Evolutionary conservation across 108 stramenopile genomes (phyloP).

Genomic region (Stephanodiscus minutulus): DNA sequence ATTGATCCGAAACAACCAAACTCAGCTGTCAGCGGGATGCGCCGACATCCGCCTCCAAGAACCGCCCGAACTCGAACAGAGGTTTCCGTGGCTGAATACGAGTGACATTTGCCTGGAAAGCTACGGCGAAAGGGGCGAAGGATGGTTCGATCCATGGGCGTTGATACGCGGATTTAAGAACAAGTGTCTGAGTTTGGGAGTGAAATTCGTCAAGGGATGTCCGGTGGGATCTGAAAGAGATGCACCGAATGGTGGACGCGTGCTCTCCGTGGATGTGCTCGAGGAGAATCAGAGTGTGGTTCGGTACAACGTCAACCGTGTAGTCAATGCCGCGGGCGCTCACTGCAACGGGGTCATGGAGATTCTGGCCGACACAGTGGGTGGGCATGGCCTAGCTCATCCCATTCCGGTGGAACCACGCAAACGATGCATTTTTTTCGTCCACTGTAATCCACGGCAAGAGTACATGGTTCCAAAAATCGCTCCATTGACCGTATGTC

Average conservation of each 20-base stretch:
- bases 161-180: conserved; percentile 50
- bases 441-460: conserved; percentile 53
- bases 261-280: conserved; percentile 47
- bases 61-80: conserved; percentile 35
- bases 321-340: conserved; percentile 76
- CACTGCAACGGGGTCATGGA: conserved; percentile 52
- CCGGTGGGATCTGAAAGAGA: conserved; percentile 30
- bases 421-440: conserved; percentile 74
- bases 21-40: conserved; percentile 49
- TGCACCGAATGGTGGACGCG: conserved; percentile 28
- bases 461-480: conserved; percentile 43
- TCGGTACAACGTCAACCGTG: conserved; percentile 48
- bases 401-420: conserved; percentile 70
- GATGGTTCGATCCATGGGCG: conserved; percentile 82
- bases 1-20: conserved; percentile 51
- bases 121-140: conserved; percentile 61
- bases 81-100: conserved; percentile 71
- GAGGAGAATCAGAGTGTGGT: conserved; percentile 2
- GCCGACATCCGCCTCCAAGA: conserved; percentile 46
- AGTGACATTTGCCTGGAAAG: conserved; percentile 61
- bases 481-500: conserved; percentile 74
- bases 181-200: conserved; percentile 57
- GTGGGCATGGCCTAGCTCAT: conserved; percentile 14
- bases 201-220: conserved; percentile 46
- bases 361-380: conserved; percentile 22